Evolutionary conservation across 2,329 filamentous ascomycete species (phyloP).

Genomic region (Monascus ruber): DNA sequence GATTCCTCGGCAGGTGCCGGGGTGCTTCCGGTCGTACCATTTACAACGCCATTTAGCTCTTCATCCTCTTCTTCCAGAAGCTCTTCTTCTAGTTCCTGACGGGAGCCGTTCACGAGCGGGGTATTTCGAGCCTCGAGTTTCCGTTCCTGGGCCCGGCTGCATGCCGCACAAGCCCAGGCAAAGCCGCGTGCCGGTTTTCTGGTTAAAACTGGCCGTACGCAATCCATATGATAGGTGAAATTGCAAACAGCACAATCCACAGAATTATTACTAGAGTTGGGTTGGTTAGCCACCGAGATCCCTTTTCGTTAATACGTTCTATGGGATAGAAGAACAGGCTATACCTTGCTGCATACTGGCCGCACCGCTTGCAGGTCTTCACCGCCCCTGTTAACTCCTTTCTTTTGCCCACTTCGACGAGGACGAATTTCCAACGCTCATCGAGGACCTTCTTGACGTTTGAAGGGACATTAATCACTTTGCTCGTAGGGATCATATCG

Average conservation of each 20-base stretch:
- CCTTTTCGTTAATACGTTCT: not conserved
- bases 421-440: slow-evolving; percentile 90
- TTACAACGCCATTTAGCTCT: slow-evolving; percentile 43
- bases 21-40: slow-evolving; percentile 53
- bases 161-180: slow-evolving; percentile 93
- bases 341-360: slow-evolving; percentile 80
- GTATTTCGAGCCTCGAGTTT: slow-evolving; percentile 85
- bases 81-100: slow-evolving; percentile 50
- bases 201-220: slow-evolving; percentile 77
- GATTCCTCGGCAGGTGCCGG: slow-evolving; percentile 48
- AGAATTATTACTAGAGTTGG: slow-evolving; percentile 62
- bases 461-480: slow-evolving; percentile 91
- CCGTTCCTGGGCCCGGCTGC: slow-evolving; percentile 88
- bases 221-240: slow-evolving; percentile 97
- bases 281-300: slow-evolving; percentile 8
- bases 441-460: slow-evolving; percentile 93
- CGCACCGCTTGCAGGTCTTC: slow-evolving; percentile 90
- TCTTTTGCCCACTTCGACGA: slow-evolving; percentile 84
- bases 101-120: slow-evolving; percentile 51
- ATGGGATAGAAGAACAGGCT: not conserved
- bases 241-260: slow-evolving; percentile 94
- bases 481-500: slow-evolving; percentile 82
- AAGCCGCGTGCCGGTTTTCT: slow-evolving; percentile 97
- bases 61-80: slow-evolving; percentile 61
- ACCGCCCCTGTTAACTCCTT: slow-evolving; percentile 94